phyloP scores from a whole-genome alignment of 805 yeast species.

The Metschnikowia gruessii region DNA sequence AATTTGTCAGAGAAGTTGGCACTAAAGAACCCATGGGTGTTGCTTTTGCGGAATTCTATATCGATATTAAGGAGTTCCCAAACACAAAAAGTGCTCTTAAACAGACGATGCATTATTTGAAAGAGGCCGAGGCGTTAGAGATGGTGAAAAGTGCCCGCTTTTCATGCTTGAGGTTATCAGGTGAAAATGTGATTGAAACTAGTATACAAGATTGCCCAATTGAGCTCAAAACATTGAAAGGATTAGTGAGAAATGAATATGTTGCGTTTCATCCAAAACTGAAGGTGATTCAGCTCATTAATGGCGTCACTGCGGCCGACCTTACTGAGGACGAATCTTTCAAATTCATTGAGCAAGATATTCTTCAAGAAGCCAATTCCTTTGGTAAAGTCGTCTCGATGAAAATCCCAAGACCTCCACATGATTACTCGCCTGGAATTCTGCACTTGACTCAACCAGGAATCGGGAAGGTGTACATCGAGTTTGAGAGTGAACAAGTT shows the following conservation, averaged over 20 bases:
- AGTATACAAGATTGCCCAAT: conserved; percentile 37
- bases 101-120: conserved; percentile 10
- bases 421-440: conserved; percentile 43
- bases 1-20: conserved; percentile 45
- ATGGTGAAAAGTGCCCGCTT: conserved; percentile 28
- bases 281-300: conserved; percentile 63
- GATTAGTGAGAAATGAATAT: conserved; percentile 36
- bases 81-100: conserved; percentile 18
- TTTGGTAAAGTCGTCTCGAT: conserved; percentile 53
- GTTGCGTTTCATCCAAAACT: conserved; percentile 39
- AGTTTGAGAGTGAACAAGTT: conserved; percentile 50
- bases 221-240: conserved; percentile 37
- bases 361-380: conserved; percentile 47
- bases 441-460: conserved; percentile 47
- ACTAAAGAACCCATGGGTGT: conserved; percentile 54
- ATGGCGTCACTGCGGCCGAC: conserved; percentile 64
- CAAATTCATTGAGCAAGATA: conserved; percentile 50
- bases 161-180: conserved; percentile 30
- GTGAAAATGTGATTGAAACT: conserved; percentile 19
- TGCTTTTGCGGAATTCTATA: conserved; percentile 49
- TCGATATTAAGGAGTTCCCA: conserved; percentile 19
- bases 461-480: conserved; percentile 69
- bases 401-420: conserved; percentile 61
- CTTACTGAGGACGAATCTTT: conserved; percentile 49
- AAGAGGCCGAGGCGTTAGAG: conserved; percentile 15